Evolutionary conservation across 2,329 filamentous ascomycete genomes (phyloP).

Genomic region (Beauveria brongniartii): DNA sequence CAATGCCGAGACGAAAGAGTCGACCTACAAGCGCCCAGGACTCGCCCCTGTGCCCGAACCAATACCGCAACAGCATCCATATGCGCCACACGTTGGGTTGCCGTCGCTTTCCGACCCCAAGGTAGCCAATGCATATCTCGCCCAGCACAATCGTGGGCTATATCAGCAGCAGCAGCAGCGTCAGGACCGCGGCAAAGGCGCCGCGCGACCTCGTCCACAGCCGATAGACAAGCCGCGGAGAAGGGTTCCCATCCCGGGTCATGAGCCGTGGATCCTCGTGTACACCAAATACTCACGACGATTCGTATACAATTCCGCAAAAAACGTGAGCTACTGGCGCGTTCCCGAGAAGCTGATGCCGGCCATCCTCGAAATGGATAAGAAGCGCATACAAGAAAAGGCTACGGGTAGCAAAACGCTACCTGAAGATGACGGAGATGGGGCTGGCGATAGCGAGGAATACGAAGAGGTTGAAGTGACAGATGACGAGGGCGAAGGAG

Average conservation of each 20-base stretch:
- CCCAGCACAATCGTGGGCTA: conserved; percentile 38
- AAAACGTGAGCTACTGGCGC: conserved; percentile 89
- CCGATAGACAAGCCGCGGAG: conserved; percentile 73
- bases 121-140: conserved; percentile 53
- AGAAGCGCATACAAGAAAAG: conserved; percentile 58
- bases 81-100: conserved; percentile 21
- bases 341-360: conserved; percentile 82
- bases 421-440: background rate
- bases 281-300: conserved; percentile 82
- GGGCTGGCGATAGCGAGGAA: conserved; percentile 52
- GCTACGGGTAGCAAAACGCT: conserved; percentile 22
- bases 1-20: conserved; percentile 71
- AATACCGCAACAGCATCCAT: conserved; percentile 21
- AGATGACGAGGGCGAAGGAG: conserved; percentile 37
- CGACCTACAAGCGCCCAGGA: conserved; percentile 75
- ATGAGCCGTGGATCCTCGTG: conserved; percentile 84
- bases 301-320: conserved; percentile 82
- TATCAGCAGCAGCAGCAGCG: conserved; percentile 32
- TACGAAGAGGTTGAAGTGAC: conserved; percentile 65
- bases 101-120: conserved; percentile 44
- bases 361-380: conserved; percentile 65
- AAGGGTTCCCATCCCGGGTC: conserved; percentile 70
- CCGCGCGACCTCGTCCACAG: conserved; percentile 56
- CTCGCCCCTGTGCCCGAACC: conserved; percentile 16
- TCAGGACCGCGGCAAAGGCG: conserved; percentile 45